These are phyloP conservation scores for Heterobasidion irregulare DNA, from an alignment of 1,284 basidiomycete genomes.

Conservation along the genomic window DNA sequence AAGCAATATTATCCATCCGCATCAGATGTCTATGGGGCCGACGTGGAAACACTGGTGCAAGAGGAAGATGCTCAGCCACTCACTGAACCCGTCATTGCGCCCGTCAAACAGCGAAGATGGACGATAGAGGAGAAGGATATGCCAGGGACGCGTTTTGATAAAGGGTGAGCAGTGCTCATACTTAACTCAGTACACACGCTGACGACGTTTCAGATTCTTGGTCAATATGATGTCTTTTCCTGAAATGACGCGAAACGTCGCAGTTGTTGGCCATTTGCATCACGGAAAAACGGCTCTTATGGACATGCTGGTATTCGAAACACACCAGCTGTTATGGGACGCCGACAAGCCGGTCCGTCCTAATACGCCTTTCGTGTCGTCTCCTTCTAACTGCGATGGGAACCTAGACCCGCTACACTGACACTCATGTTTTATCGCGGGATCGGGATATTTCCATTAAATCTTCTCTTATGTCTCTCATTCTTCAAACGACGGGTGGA, in stretches of 20 bases:
- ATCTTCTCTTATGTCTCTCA: constrained; percentile 92
- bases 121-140: constrained; percentile 88
- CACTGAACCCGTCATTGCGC: constrained; percentile 92
- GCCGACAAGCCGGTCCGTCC: constrained; percentile 73
- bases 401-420: constrained; percentile 83
- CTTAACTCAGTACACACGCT: constrained; percentile 10
- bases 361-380: constrained; percentile 6
- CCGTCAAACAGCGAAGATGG: constrained; percentile 90
- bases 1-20: constrained; percentile 98
- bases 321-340: constrained; percentile 92
- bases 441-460: constrained; percentile 93
- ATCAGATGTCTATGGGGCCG: constrained; percentile 85
- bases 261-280: constrained; percentile 91
- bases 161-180: constrained; percentile 53
- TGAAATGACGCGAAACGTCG: constrained; percentile 93
- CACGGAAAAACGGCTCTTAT: constrained; percentile 96
- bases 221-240: constrained; percentile 89
- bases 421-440: constrained; percentile 87
- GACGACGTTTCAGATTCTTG: constrained; percentile 59
- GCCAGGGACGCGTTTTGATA: constrained; percentile 90
- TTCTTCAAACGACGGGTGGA: constrained; percentile 80
- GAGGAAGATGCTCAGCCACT: constrained; percentile 97
- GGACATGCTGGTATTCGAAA: constrained; percentile 97
- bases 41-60: constrained; percentile 95
- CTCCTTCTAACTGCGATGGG: constrained; percentile 1